Evolutionary conservation across 2,329 filamentous ascomycete genomes (phyloP), one percentile per base, ranked within the genome.

Genomic region (Talaromyces albobiverticillius): DNA sequence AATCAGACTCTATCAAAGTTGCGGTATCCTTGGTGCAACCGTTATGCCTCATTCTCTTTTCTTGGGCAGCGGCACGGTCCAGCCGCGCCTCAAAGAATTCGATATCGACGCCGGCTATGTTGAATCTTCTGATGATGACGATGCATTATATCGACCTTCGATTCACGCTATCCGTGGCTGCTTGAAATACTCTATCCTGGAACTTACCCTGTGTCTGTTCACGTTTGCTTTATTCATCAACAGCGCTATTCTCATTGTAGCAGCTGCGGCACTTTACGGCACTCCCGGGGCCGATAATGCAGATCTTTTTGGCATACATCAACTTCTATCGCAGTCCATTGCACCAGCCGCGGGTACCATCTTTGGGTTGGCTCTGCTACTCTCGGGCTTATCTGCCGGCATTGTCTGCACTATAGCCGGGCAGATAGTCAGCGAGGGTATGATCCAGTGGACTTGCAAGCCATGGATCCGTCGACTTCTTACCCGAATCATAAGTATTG

Each of bases 381-480:
- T 95, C 0, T 92, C 87, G 0, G 90, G 90, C 8, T 81, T 90
- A 11, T 89, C 86, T 0, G 90, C 90, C 0, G 90, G 90, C 5
- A 89, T 95, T 32, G 87, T 95, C 2, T 95, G 90, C 73, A 95
- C 91, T 1, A 94, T 95, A 61, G 83, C 90, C 0, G 90, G 90
- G 0, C 90, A 95, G 69, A 94, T 95, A 85, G 87, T 95, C 20
- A 86, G 84, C 58, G 90, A 95, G 68, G 90, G 90, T 6, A 89
- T 90, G 57, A 70, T 95, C 42, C 83, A 84, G 45, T 91, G 89
- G 88, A 83, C 74, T 4, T 71, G 92, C 29, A 79, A 79, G 57
- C 90, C 90, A 0, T 95, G 90, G 90, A 64, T 92, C 9, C 85
- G 90, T 2, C 81, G 90, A 10, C 79, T 95, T 3, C 71, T 93